Evolutionary conservation across 441 rosid genomes (phyloP).

Genomic region (Isatis lusitanica): DNA sequence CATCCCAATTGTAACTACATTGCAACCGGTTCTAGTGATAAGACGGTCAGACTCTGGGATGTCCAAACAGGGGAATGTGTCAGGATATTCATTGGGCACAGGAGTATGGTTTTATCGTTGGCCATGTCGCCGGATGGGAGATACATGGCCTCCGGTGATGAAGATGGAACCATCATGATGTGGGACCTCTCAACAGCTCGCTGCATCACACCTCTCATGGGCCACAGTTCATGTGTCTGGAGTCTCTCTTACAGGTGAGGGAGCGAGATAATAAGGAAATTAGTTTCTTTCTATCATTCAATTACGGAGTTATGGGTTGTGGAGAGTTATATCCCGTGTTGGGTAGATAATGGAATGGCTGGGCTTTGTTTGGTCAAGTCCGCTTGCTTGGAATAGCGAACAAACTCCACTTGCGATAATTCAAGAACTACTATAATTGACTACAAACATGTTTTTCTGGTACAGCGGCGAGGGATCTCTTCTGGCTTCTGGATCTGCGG

Average conservation of each 20-base stretch:
- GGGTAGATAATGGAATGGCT: not conserved
- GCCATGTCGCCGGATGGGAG: conserved; percentile 98
- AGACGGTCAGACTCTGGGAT: conserved; percentile 93
- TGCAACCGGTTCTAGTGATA: conserved; percentile 95
- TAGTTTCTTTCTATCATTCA: not conserved
- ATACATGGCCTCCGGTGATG: conserved; percentile 96
- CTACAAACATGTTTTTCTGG: not conserved
- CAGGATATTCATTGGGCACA: conserved; percentile 86
- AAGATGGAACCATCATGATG: conserved; percentile 95
- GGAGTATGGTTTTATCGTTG: conserved; percentile 89
- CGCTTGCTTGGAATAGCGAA: not conserved
- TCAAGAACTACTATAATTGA: not conserved
- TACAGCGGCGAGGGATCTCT: conserved; percentile 92
- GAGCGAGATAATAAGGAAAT: not conserved
- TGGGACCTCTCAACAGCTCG: conserved; percentile 98
- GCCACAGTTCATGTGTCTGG: conserved; percentile 95
- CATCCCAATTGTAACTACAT: conserved; percentile 96
- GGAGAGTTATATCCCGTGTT: not conserved
- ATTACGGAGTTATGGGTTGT: not conserved
- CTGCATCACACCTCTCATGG: conserved; percentile 86
- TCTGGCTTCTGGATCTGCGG: conserved; percentile 97
- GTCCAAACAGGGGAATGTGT: conserved; percentile 92
- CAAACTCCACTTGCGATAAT: not conserved
- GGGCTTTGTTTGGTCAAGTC: not conserved
- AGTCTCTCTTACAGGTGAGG: conserved; percentile 82